A percentile compares a stretch with the other conserved stretches of the same genome.
Evolutionary conservation across 345 rosid species (phyloP).

Genomic region (Gossypium stocksii): DNA sequence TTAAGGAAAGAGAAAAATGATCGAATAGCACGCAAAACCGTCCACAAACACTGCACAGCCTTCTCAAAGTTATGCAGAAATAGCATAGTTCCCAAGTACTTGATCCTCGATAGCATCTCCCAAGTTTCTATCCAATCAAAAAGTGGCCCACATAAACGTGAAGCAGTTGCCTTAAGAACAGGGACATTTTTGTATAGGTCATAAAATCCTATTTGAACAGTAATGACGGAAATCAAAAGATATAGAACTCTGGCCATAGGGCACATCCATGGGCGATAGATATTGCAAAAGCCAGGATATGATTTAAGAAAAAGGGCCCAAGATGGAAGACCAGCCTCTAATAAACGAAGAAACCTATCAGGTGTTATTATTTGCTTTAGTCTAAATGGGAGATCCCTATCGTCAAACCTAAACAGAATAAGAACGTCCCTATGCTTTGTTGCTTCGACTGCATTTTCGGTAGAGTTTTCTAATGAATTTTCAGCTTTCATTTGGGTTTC

Average conservation of each 20-base stretch:
- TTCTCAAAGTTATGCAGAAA: constrained; percentile 88
- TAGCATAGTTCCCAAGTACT: constrained; percentile 96
- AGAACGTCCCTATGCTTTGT: constrained; percentile 65
- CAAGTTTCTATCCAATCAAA: constrained; percentile 93
- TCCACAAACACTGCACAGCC: constrained; percentile 66
- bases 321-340: constrained; percentile 97
- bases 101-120: constrained; percentile 95
- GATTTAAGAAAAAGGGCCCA: constrained; percentile 99
- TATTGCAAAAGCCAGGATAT: constrained; percentile 85
- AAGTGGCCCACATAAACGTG: constrained; percentile 84
- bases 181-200: constrained; percentile 98
- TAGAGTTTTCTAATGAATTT: constrained; percentile 23
- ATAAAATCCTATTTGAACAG: constrained; percentile 87
- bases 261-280: constrained; percentile 99
- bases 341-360: constrained; percentile 76
- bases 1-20: constrained; percentile 59
- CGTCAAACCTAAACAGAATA: constrained; percentile 71
- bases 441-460: constrained; percentile 43
- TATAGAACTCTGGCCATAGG: constrained; percentile 86
- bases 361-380: constrained; percentile 66
- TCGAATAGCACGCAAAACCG: constrained; percentile 42
- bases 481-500: constrained; percentile 46
- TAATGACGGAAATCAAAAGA: constrained; percentile 63
- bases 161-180: constrained; percentile 85
- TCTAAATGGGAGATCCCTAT: constrained; percentile 76